A percentile compares a stretch with the other conserved stretches of the same genome.
phyloP scores from a whole-genome alignment of 305 asterid species.

The Vinca major region DNA sequence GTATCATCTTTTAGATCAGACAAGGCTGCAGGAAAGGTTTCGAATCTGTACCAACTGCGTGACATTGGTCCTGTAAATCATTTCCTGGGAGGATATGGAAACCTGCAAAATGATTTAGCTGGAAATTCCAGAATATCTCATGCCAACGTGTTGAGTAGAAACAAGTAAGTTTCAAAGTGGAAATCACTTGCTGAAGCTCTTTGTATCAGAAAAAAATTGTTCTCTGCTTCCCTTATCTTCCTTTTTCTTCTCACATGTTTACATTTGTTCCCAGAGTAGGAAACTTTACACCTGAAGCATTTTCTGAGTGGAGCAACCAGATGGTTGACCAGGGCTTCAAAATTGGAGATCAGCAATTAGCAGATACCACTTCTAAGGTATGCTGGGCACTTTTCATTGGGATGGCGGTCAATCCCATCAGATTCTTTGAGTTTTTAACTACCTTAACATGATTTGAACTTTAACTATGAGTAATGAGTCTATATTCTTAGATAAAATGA shows the following conservation, averaged over 20 bases:
- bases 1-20: not conserved
- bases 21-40: not conserved
- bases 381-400: not conserved
- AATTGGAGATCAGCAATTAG: not conserved
- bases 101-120: not conserved
- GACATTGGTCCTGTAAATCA: constrained; percentile 1
- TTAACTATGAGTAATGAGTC: not conserved
- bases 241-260: not conserved
- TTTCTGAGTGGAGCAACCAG: not conserved
- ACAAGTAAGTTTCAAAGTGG: constrained; percentile 4
- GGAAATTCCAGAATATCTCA: not conserved
- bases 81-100: not conserved
- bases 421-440: not conserved
- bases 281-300: not conserved
- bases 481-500: not conserved
- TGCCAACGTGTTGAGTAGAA: not conserved
- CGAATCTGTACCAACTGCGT: not conserved
- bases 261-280: not conserved
- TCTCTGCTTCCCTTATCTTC: not conserved
- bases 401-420: not conserved
- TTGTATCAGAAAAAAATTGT: not conserved
- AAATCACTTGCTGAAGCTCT: not conserved
- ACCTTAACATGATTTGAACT: not conserved
- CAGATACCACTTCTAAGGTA: constrained; percentile 2
- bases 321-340: not conserved